These are phyloP conservation scores for Cyclotella atomus DNA, from an alignment of 108 stramenopile genomes.

Conservation along the genomic window DNA sequence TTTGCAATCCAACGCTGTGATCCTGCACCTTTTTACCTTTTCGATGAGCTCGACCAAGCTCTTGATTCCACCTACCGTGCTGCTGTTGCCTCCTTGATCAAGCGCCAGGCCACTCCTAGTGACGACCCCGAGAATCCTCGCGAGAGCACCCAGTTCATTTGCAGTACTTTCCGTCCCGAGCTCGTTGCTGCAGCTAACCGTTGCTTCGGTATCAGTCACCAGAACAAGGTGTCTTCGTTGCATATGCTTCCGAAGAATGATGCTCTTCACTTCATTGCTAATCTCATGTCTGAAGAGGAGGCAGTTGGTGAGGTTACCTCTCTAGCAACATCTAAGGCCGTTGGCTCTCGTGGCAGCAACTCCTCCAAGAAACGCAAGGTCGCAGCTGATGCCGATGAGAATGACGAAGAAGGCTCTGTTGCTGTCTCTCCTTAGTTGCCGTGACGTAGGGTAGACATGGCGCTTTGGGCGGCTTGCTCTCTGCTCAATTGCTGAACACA, in stretches of 20 bases:
- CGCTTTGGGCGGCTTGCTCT: background rate
- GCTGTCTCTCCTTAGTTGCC: background rate
- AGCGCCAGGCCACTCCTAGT: slow-evolving; percentile 86
- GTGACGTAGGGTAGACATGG: background rate
- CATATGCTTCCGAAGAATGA: slow-evolving; percentile 85
- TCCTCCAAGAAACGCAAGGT: slow-evolving; percentile 47
- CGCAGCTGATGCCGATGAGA: slow-evolving; percentile 20
- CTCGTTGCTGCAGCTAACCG: slow-evolving; percentile 89
- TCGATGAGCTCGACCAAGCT: slow-evolving; percentile 98
- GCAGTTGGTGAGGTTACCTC: slow-evolving; percentile 76
- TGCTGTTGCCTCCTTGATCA: slow-evolving; percentile 95
- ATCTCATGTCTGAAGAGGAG: slow-evolving; percentile 88
- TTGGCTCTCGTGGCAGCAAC: slow-evolving; percentile 17
- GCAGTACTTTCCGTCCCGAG: slow-evolving; percentile 98
- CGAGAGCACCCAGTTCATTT: slow-evolving; percentile 96
- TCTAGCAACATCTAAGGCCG: slow-evolving; percentile 54
- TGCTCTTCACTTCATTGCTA: slow-evolving; percentile 86
- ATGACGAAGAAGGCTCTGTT: background rate
- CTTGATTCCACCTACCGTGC: slow-evolving; percentile 95
- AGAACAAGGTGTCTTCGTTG: slow-evolving; percentile 87
- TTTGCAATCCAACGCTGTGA: slow-evolving; percentile 99
- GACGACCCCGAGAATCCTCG: slow-evolving; percentile 74
- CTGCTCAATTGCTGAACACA: background rate
- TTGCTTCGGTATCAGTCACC: slow-evolving; percentile 89
- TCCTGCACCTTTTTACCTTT: slow-evolving; percentile 99